These are phyloP conservation scores for Kwoniella sp. DNA, from an alignment of 768 basidiomycete species.

Conservation along the genomic window DNA sequence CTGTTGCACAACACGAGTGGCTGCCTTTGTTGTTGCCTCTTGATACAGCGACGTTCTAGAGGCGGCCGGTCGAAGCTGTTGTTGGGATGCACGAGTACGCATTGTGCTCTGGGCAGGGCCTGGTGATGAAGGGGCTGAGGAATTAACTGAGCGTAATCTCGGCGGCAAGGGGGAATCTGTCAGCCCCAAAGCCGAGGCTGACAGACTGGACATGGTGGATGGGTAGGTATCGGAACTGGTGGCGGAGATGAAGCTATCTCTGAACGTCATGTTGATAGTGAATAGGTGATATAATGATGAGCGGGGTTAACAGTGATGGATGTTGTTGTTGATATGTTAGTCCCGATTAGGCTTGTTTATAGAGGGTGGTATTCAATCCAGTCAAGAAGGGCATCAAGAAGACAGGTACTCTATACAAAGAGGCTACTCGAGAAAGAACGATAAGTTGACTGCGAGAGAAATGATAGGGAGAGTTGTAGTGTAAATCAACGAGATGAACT, in stretches of 20 bases:
- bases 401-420: no score
- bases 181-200: slow-evolving; percentile 34
- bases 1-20: slow-evolving; percentile 3
- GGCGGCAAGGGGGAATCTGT: slow-evolving; percentile 33
- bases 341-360: no score
- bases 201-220: slow-evolving; percentile 38
- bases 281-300: not conserved
- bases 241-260: slow-evolving; percentile 33
- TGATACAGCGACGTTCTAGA: slow-evolving; percentile 13
- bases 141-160: slow-evolving; percentile 4
- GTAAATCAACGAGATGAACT: no score
- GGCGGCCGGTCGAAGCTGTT: slow-evolving; percentile 2
- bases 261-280: slow-evolving; percentile 7
- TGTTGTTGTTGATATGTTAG: no score
- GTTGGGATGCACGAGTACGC: slow-evolving; percentile 2
- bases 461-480: no score
- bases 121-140: slow-evolving; percentile 2
- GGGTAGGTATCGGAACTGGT: slow-evolving; percentile 36
- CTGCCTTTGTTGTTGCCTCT: slow-evolving; percentile 19
- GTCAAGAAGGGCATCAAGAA: no score
- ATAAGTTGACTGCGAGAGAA: no score
- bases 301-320: not conserved
- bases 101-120: not conserved
- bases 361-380: no score
- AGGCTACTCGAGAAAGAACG: no score